Evolutionary conservation across 306 rosid genomes (phyloP).

Genomic region (Luffa acutangula): DNA sequence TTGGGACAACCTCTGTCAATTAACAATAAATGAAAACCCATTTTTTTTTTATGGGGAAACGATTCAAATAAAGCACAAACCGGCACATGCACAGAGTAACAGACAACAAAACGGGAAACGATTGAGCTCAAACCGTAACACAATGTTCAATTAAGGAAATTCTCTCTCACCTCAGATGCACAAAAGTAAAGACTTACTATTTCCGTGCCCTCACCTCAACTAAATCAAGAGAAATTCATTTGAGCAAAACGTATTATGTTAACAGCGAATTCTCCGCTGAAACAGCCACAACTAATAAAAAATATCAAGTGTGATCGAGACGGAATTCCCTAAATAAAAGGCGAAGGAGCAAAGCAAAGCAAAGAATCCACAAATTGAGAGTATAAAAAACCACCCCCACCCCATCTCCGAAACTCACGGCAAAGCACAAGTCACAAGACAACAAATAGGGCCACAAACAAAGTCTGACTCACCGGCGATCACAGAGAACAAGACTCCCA

Average conservation of each 20-base stretch:
- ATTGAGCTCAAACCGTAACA: not conserved
- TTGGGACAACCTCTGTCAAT: constrained; percentile 81
- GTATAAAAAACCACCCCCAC: not conserved
- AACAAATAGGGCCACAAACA: not conserved
- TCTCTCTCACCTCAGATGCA: not conserved
- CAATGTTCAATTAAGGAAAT: not conserved
- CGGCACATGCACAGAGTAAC: not conserved
- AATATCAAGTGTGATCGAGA: not conserved
- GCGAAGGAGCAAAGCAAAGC: not conserved
- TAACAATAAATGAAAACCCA: constrained; percentile 5
- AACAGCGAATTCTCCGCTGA: not conserved
- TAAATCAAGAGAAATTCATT: not conserved
- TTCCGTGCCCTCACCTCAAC: not conserved
- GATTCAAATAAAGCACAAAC: not conserved
- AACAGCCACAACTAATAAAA: not conserved
- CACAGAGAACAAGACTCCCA: constrained; percentile 94
- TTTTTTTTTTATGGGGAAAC: not conserved
- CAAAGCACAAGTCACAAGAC: not conserved
- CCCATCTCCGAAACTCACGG: not conserved
- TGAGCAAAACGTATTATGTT: not conserved
- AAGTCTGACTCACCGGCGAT: constrained; percentile 75
- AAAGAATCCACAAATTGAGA: not conserved
- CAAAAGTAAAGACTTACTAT: not conserved
- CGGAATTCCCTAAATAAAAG: constrained; percentile 2
- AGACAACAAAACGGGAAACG: not conserved